phyloP scores from a whole-genome alignment of 345 rosid genomes.

The Arabis hirsuta region DNA sequence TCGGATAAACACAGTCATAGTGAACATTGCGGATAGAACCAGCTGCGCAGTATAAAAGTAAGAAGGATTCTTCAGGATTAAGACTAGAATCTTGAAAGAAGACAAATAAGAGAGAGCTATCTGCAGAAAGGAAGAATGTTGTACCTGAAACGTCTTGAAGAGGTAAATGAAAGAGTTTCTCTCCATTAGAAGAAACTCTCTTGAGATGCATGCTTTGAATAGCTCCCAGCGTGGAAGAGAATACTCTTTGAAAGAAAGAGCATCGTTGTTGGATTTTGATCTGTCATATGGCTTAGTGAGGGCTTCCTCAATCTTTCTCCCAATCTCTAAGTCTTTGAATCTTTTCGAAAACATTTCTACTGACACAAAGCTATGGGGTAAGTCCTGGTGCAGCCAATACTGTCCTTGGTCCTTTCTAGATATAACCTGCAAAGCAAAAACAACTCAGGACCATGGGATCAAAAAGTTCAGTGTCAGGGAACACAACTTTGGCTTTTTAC shows the following conservation, averaged over 20 bases:
- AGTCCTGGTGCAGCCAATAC: constrained; percentile 65
- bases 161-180: constrained; percentile 81
- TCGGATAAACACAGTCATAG: constrained; percentile 68
- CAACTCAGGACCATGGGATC: neutral
- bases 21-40: constrained; percentile 51
- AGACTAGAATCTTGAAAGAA: neutral
- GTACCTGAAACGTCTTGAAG: constrained; percentile 58
- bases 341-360: constrained; percentile 64
- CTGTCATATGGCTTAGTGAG: constrained; percentile 73
- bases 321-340: constrained; percentile 69
- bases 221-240: constrained; percentile 68
- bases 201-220: constrained; percentile 69
- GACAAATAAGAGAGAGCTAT: constrained; percentile 20
- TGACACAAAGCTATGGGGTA: constrained; percentile 63
- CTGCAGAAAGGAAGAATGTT: neutral
- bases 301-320: constrained; percentile 63
- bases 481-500: constrained; percentile 36
- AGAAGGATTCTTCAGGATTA: constrained; percentile 19
- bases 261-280: constrained; percentile 73
- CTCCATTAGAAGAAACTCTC: constrained; percentile 86
- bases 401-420: constrained; percentile 86
- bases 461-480: neutral
- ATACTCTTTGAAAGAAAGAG: constrained; percentile 65
- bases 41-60: constrained; percentile 52
- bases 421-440: constrained; percentile 48